phyloP scores from a whole-genome alignment of 2,329 filamentous ascomycete species.

The Cryphonectria carpinicola region DNA sequence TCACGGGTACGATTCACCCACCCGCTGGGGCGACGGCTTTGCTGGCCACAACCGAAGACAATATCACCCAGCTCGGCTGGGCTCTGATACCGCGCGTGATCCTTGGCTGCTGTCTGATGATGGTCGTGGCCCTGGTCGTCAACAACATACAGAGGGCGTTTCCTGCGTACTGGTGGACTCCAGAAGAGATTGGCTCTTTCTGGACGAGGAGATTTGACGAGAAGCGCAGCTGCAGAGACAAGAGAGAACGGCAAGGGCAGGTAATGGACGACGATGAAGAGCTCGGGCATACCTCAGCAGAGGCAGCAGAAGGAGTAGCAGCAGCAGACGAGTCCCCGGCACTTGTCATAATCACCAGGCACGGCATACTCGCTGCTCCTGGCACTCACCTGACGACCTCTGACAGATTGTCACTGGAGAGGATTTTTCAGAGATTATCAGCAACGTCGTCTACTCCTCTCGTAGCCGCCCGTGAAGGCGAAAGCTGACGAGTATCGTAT shows the following conservation, averaged over 20 bases:
- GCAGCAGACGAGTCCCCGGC: not conserved
- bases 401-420: conserved; percentile 22
- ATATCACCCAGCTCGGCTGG: conserved; percentile 66
- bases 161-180: conserved; percentile 73
- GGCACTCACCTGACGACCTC: conserved; percentile 15
- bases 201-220: conserved; percentile 24
- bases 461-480: not conserved
- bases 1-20: conserved; percentile 75
- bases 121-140: conserved; percentile 63
- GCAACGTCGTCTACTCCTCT: not conserved
- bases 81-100: conserved; percentile 66
- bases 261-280: not conserved
- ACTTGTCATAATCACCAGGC: conserved; percentile 13
- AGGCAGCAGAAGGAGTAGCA: not conserved
- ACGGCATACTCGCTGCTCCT: conserved; percentile 11
- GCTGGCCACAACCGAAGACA: conserved; percentile 64
- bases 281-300: not conserved
- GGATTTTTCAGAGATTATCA: conserved; percentile 16
- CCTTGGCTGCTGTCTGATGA: conserved; percentile 64
- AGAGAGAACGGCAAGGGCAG: not conserved
- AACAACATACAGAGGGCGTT: conserved; percentile 72
- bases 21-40: conserved; percentile 76
- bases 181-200: conserved; percentile 40
- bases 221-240: not conserved
- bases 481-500: not conserved